A percentile compares a stretch with the other conserved stretches of the same genome.
phyloP scores from a whole-genome alignment of 345 rosid species.

The Leavenworthia alabamica region DNA sequence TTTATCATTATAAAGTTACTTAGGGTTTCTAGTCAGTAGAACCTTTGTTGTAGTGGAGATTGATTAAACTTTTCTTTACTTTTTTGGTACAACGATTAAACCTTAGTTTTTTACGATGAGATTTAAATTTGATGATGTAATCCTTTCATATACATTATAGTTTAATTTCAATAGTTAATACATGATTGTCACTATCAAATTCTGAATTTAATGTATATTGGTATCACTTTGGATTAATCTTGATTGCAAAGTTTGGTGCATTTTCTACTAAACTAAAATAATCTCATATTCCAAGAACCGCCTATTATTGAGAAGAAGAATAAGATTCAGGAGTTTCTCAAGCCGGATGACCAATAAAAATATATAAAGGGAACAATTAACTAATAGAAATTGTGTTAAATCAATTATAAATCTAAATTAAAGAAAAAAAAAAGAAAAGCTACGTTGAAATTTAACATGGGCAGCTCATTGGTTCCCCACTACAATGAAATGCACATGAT shows the following conservation, averaged over 20 bases:
- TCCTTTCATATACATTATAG: no score
- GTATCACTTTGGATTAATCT: not conserved
- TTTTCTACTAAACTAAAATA: not conserved
- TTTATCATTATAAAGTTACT: no score
- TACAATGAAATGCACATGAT: slow-evolving; percentile 39
- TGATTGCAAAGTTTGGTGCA: not conserved
- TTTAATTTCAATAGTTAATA: not conserved
- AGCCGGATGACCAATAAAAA: slow-evolving; percentile 24
- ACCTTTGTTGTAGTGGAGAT: not conserved
- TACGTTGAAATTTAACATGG: slow-evolving; percentile 21
- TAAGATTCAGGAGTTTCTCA: slow-evolving; percentile 31
- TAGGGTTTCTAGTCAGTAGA: not conserved
- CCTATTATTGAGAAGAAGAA: slow-evolving; percentile 14
- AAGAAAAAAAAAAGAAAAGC: slow-evolving; percentile 3
- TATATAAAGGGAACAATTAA: slow-evolving; percentile 10
- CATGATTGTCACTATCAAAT: not conserved
- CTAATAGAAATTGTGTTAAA: not conserved
- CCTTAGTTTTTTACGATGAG: not conserved
- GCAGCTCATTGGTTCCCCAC: slow-evolving; percentile 36
- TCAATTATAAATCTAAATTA: not conserved
- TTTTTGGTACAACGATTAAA: not conserved
- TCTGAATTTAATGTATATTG: not conserved
- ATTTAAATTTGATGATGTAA: not conserved
- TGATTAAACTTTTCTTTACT: not conserved
- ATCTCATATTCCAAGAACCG: slow-evolving; percentile 6